Percentiles rank a stretch among this genome's conserved stretches.
These are phyloP conservation scores for Botryotinia globosa DNA, from an alignment of 2,329 filamentous ascomycete species.

Conservation along the genomic window DNA sequence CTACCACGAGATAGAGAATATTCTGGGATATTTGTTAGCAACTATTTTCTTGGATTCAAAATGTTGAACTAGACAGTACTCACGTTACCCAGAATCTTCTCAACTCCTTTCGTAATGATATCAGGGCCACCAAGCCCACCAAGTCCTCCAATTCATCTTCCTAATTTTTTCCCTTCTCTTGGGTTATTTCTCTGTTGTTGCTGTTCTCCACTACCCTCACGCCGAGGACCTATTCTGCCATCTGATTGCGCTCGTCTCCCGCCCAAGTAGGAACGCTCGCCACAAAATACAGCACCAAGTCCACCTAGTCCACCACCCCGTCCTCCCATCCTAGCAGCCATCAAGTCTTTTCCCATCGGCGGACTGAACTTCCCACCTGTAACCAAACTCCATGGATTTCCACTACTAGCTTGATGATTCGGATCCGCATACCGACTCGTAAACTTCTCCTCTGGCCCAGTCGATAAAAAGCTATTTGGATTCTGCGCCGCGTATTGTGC, in stretches of 20 bases:
- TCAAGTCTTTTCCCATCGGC: background rate
- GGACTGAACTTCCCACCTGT: slow-evolving; percentile 42
- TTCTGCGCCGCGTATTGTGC: slow-evolving; percentile 41
- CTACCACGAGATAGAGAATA: background rate
- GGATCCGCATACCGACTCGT: slow-evolving; percentile 50
- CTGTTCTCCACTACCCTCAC: background rate
- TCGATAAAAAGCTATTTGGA: slow-evolving; percentile 42
- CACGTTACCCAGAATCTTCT: background rate
- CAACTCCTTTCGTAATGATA: background rate
- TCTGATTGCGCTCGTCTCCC: background rate
- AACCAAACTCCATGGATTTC: slow-evolving; percentile 46
- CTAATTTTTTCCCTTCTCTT: background rate
- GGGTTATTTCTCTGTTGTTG: background rate
- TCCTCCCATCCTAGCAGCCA: background rate
- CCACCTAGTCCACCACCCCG: background rate
- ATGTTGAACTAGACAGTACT: background rate
- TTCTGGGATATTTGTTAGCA: background rate
- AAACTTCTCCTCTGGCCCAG: slow-evolving; percentile 40
- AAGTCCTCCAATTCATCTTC: background rate
- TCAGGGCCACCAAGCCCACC: background rate
- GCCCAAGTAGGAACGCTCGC: background rate
- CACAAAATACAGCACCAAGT: background rate
- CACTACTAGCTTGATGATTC: slow-evolving; percentile 49
- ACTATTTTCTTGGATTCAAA: background rate
- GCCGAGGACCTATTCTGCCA: background rate